Conservation (phyloP, 75 land plant genomes). For the Picea sitchensis region DNA sequence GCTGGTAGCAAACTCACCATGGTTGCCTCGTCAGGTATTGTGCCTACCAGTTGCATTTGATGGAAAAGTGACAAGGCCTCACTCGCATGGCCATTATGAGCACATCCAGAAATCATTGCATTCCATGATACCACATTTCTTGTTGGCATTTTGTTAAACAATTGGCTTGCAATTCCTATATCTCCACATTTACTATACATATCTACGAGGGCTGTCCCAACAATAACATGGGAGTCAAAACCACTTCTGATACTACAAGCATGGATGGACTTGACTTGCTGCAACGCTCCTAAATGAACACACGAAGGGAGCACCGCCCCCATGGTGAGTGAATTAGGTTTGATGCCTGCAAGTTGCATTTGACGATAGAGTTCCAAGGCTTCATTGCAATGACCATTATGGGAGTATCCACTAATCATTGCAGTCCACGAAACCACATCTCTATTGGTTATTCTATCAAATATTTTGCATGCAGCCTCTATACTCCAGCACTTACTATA, state of each 20-base stretch:
- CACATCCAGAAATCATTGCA: conserved; percentile 35
- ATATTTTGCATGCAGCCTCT: conserved; percentile 10
- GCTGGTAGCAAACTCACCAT: conserved; percentile 14
- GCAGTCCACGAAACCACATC: conserved; percentile 52
- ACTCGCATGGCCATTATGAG: conserved; percentile 17
- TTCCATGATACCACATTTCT: conserved; percentile 40
- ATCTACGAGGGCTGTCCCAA: conserved; percentile 22
- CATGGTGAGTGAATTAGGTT: conserved; percentile 43
- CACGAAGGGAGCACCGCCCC: conserved; percentile 15
- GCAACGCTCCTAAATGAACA: conserved; percentile 10
- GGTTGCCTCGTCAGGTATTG: conserved; percentile 16
- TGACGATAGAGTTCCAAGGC: conserved; percentile 32
- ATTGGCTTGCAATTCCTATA: conserved; percentile 15
- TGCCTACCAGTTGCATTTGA: conserved; percentile 12
- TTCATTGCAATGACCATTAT: conserved; percentile 35
- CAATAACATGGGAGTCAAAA: conserved; percentile 14
- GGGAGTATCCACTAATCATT: conserved; percentile 42
- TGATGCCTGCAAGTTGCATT: conserved; percentile 27
- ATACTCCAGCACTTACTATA: conserved; percentile 55
- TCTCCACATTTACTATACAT: conserved; percentile 46
- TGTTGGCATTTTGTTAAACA: conserved; percentile 23
- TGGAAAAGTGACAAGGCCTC: conserved; percentile 12
- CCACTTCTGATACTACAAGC: not conserved
- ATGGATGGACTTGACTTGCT: conserved; percentile 11
- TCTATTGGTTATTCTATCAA: conserved; percentile 24